Conservation (phyloP, 805 yeast genomes). For the Candida chauliodis region DNA sequence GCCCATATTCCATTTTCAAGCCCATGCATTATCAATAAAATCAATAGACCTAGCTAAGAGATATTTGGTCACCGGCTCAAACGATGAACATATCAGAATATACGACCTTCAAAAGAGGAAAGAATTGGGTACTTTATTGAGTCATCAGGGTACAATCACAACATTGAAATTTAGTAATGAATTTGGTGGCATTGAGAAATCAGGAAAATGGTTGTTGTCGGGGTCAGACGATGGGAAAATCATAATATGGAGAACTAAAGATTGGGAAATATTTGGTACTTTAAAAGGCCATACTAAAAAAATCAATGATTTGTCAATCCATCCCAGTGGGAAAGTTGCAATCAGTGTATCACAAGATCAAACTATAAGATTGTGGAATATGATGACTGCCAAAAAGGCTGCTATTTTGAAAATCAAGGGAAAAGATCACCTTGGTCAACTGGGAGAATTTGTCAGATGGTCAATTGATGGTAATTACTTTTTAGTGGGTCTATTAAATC, state of each 20-base stretch:
- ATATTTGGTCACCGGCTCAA: conserved; percentile 88
- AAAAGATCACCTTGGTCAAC: conserved; percentile 62
- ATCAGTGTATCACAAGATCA: conserved; percentile 83
- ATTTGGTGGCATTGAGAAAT: conserved; percentile 29
- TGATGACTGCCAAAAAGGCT: conserved; percentile 95
- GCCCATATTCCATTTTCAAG: conserved; percentile 93
- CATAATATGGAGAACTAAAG: conserved; percentile 91
- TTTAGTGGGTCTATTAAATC: conserved; percentile 68
- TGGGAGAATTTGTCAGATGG: conserved; percentile 68
- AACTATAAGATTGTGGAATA: conserved; percentile 86
- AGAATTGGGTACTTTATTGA: conserved; percentile 85
- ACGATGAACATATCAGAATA: conserved; percentile 92
- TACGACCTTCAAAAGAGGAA: conserved; percentile 92
- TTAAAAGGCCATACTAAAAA: conserved; percentile 87
- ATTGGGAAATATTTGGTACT: conserved; percentile 90
- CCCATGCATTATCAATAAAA: conserved; percentile 86
- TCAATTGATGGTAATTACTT: conserved; percentile 63
- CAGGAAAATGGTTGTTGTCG: conserved; percentile 87
- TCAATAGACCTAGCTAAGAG: conserved; percentile 78
- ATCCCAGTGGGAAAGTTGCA: conserved; percentile 87
- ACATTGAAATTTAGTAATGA: conserved; percentile 67
- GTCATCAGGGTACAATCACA: conserved; percentile 87
- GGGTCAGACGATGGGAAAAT: conserved; percentile 90
- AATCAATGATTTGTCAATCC: conserved; percentile 81
- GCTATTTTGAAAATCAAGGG: conserved; percentile 73